phyloP scores from a whole-genome alignment of 2,329 filamentous ascomycete genomes.

The Fonsecaea nubica region DNA sequence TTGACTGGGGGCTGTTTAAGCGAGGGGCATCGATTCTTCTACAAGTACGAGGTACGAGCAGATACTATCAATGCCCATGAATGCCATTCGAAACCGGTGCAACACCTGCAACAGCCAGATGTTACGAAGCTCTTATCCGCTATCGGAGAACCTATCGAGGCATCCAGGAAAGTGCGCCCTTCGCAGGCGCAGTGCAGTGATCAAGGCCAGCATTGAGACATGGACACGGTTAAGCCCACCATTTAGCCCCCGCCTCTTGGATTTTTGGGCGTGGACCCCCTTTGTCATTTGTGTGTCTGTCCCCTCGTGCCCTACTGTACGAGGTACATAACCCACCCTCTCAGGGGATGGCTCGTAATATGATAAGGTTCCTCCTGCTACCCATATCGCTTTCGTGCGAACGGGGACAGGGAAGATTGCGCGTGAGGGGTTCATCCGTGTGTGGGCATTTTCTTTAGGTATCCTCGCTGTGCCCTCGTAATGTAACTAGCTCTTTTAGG shows the following conservation, averaged over 20 bases:
- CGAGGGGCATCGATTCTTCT: not conserved
- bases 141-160: not conserved
- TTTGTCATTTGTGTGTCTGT: not conserved
- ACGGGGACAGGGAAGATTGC: not conserved
- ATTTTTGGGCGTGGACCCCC: not conserved
- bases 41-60: not conserved
- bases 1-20: not conserved
- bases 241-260: not conserved
- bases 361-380: not conserved
- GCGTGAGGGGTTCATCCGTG: not conserved
- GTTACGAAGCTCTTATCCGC: not conserved
- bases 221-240: not conserved
- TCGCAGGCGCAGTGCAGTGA: not conserved
- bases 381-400: not conserved
- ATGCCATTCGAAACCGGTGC: not conserved
- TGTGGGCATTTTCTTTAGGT: not conserved
- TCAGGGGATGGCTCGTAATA: not conserved
- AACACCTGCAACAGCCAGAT: not conserved
- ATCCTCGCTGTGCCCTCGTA: not conserved
- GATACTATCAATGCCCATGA: not conserved
- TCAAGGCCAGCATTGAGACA: not conserved
- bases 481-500: not conserved
- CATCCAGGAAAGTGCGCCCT: not conserved
- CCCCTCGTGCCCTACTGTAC: not conserved
- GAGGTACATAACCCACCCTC: not conserved